phyloP scores from a whole-genome alignment of 768 basidiomycete genomes.

The Gymnopilus dilepis region DNA sequence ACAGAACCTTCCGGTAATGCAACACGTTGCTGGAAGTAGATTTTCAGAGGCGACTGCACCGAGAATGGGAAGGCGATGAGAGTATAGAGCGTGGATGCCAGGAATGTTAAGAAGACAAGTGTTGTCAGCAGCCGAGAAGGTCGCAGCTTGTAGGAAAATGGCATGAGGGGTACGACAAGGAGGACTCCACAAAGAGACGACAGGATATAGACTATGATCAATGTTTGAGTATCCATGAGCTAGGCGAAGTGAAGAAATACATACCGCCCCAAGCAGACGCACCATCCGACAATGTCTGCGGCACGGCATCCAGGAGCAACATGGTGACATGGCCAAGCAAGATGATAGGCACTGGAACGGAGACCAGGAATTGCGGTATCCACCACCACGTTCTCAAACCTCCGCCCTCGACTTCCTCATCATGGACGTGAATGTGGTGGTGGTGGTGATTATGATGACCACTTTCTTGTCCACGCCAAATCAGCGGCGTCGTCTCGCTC shows the following conservation, averaged over 20 bases:
- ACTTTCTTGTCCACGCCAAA: constrained; percentile 14
- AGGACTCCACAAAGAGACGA: constrained; percentile 22
- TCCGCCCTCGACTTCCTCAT: constrained; percentile 25
- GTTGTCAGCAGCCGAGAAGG: constrained; percentile 35
- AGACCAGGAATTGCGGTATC: constrained; percentile 35
- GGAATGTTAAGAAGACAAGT: constrained; percentile 44
- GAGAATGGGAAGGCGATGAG: constrained; percentile 68
- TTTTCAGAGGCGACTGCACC: constrained; percentile 61
- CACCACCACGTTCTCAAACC: constrained; percentile 33
- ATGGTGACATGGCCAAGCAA: constrained; percentile 33
- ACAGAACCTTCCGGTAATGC: constrained; percentile 35
- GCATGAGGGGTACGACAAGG: constrained; percentile 30
- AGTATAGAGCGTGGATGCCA: constrained; percentile 47
- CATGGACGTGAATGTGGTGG: constrained; percentile 18
- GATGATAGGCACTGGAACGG: constrained; percentile 33
- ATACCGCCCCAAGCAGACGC: constrained; percentile 30
- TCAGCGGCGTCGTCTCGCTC: constrained; percentile 30
- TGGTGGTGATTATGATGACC: constrained; percentile 14
- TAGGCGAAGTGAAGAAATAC: constrained; percentile 1
- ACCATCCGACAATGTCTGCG: constrained; percentile 37
- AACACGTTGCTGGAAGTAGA: constrained; percentile 72
- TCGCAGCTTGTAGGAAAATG: constrained; percentile 32
- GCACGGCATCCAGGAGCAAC: constrained; percentile 31
- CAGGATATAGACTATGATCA: constrained; percentile 27
- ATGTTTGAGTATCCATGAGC: neutral